Percentiles rank a stretch among this genome's conserved stretches.
Conservation (phyloP, 306 rosid genomes). For the Cyclanthera cordifolia region DNA sequence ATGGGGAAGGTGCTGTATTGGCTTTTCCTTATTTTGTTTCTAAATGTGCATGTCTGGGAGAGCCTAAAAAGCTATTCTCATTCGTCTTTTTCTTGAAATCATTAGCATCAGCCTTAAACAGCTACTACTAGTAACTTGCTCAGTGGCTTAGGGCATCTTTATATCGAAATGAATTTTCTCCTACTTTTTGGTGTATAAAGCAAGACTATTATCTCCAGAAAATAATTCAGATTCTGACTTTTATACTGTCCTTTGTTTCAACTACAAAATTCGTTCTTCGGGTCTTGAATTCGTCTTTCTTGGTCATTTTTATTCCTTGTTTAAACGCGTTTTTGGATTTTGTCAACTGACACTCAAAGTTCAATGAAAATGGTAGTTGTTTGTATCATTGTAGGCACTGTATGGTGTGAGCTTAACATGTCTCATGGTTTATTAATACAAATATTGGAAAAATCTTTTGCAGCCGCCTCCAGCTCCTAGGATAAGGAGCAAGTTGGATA, state of each 20-base stretch:
- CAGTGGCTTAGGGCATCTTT: neutral
- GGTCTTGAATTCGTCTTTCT: neutral
- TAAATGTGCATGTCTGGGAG: neutral
- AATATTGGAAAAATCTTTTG: conserved; percentile 17
- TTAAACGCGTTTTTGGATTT: conserved; percentile 5
- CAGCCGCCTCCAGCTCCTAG: conserved; percentile 95
- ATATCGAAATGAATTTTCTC: neutral
- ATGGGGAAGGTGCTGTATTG: conserved; percentile 71
- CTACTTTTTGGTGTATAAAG: neutral
- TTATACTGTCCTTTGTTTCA: neutral
- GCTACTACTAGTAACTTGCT: neutral
- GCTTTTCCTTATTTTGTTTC: conserved; percentile 4
- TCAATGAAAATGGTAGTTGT: neutral
- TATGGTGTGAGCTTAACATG: neutral
- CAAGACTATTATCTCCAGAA: neutral
- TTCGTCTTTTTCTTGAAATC: neutral
- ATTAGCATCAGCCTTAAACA: neutral
- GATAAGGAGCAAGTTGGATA: conserved; percentile 68
- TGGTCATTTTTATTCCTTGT: neutral
- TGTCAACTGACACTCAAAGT: neutral
- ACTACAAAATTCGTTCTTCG: neutral
- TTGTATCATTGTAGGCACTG: neutral
- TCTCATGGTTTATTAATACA: neutral
- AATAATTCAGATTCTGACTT: neutral
- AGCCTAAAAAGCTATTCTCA: neutral